Conservation (phyloP, 1,139 yeast genomes). For the Magnusiomyces suaveolens region DNA sequence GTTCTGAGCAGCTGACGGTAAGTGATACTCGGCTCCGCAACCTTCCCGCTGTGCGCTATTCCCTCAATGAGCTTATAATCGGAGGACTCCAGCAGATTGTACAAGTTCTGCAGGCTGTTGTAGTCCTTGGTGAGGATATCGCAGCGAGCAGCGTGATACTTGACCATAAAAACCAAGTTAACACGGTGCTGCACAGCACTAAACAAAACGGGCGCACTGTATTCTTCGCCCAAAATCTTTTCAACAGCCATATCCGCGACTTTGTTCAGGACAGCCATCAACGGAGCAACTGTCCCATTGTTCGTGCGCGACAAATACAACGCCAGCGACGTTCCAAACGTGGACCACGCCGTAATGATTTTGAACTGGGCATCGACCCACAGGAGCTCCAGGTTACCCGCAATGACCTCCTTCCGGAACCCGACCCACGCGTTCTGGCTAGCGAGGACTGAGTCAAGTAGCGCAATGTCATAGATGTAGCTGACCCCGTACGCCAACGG, state of each 20-base stretch:
- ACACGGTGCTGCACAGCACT: constrained; percentile 53
- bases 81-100: constrained; percentile 21
- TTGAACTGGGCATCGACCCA: constrained; percentile 57
- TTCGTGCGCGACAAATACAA: constrained; percentile 25
- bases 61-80: constrained; percentile 19
- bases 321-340: constrained; percentile 58
- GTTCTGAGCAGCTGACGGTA: constrained; percentile 11
- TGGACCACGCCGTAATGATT: constrained; percentile 70
- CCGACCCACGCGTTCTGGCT: constrained; percentile 44
- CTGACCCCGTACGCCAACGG: constrained; percentile 32
- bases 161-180: constrained; percentile 59
- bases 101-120: constrained; percentile 16
- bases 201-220: constrained; percentile 40
- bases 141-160: constrained; percentile 38
- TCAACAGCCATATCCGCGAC: constrained; percentile 44
- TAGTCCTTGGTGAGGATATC: constrained; percentile 14
- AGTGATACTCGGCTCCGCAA: constrained; percentile 7
- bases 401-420: constrained; percentile 44
- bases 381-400: constrained; percentile 57
- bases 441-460: constrained; percentile 53
- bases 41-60: constrained; percentile 11
- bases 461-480: constrained; percentile 49
- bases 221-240: constrained; percentile 46
- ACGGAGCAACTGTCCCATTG: constrained; percentile 19
- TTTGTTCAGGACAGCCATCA: constrained; percentile 13